phyloP scores from a whole-genome alignment of 2,329 filamentous ascomycete species.

The Hyphodiscus sp. region DNA sequence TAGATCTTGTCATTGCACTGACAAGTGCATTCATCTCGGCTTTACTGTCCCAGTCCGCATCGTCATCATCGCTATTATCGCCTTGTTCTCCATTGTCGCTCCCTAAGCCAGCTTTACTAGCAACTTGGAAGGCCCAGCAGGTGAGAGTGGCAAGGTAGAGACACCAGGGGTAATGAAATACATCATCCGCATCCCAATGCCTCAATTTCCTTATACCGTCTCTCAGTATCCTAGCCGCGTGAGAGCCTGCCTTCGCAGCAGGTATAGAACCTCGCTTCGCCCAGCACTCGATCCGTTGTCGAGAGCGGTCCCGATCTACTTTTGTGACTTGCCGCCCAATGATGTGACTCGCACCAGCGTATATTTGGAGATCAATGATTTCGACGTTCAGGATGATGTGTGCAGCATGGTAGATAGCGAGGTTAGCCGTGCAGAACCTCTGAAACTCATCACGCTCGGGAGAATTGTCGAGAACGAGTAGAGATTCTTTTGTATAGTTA shows the following conservation, averaged over 20 bases:
- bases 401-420: conserved; percentile 52
- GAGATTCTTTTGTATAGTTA: conserved; percentile 38
- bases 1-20: conserved; percentile 31
- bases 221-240: conserved; percentile 46
- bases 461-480: conserved; percentile 27
- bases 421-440: conserved; percentile 41
- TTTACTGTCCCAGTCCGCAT: conserved; percentile 44
- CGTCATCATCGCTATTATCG: conserved; percentile 29
- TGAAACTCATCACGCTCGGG: conserved; percentile 35
- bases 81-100: background rate
- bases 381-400: conserved; percentile 51
- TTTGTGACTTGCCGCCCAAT: conserved; percentile 47
- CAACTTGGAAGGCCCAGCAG: conserved; percentile 51
- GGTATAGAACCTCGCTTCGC: conserved; percentile 26
- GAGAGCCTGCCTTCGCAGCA: conserved; percentile 43
- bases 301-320: conserved; percentile 43
- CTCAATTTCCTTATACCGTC: conserved; percentile 43
- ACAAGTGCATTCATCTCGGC: conserved; percentile 42
- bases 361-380: conserved; percentile 56
- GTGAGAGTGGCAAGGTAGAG: conserved; percentile 53
- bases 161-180: conserved; percentile 58
- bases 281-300: conserved; percentile 47
- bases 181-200: conserved; percentile 44
- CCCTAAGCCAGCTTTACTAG: conserved; percentile 14
- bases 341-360: conserved; percentile 52